phyloP scores from a whole-genome alignment of 2,329 filamentous ascomycete genomes.

The Didymella exigua region DNA sequence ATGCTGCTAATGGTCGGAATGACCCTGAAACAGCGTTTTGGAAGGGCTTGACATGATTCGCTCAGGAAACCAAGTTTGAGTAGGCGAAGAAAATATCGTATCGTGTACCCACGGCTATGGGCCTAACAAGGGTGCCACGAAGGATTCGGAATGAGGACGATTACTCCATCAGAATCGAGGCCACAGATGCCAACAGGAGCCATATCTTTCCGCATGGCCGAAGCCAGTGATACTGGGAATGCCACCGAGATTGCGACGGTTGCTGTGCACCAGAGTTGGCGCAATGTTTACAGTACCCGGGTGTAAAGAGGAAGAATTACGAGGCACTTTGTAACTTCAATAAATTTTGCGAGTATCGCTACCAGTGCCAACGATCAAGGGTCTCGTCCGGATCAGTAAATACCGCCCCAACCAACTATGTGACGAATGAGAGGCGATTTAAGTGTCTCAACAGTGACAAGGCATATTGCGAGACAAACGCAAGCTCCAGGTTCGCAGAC shows the following conservation, averaged over 20 bases:
- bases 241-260: slow-evolving; percentile 13
- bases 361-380: background rate
- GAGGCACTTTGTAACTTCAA: background rate
- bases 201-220: slow-evolving; percentile 4
- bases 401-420: background rate
- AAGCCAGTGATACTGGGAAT: slow-evolving; percentile 12
- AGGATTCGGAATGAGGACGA: slow-evolving; percentile 12
- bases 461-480: background rate
- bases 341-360: background rate
- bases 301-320: background rate
- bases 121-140: slow-evolving; percentile 17
- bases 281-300: slow-evolving; percentile 8
- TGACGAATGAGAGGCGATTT: background rate
- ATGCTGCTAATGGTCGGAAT: slow-evolving; percentile 10
- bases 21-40: slow-evolving; percentile 10
- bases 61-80: background rate
- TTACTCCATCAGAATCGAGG: slow-evolving; percentile 10
- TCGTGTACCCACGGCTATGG: slow-evolving; percentile 11
- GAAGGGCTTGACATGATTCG: slow-evolving; percentile 7
- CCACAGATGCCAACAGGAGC: slow-evolving; percentile 1
- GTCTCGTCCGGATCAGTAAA: background rate
- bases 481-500: background rate
- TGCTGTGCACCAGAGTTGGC: slow-evolving; percentile 2
- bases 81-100: slow-evolving; percentile 1
- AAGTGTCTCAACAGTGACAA: background rate